Evolutionary conservation across 1,284 basidiomycete species (phyloP).

Genomic region (Cryptococcus amylolentus): DNA sequence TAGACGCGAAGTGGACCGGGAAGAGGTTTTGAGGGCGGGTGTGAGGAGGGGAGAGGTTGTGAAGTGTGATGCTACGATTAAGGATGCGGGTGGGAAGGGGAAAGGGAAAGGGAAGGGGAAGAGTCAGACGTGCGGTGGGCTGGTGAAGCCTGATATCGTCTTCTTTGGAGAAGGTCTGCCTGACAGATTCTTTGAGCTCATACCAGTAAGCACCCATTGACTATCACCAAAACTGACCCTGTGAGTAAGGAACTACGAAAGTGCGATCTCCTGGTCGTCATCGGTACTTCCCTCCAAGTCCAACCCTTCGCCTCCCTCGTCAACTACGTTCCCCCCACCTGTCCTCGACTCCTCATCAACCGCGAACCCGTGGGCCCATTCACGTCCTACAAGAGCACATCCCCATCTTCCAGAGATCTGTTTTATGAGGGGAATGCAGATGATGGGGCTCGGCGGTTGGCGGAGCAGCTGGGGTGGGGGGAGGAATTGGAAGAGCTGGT

Average conservation of each 20-base stretch:
- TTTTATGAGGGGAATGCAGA: constrained; percentile 49
- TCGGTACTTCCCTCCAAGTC: constrained; percentile 74
- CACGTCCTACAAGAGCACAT: not conserved
- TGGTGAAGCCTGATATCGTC: constrained; percentile 90
- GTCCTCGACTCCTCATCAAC: constrained; percentile 56
- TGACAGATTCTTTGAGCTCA: constrained; percentile 44
- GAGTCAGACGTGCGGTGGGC: constrained; percentile 57
- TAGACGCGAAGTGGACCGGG: constrained; percentile 55
- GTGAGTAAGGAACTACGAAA: constrained; percentile 1
- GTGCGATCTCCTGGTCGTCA: constrained; percentile 83
- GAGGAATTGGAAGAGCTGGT: constrained; percentile 40
- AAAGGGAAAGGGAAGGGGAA: constrained; percentile 1
- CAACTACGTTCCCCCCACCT: constrained; percentile 45
- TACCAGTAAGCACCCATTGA: constrained; percentile 24
- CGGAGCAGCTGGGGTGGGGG: constrained; percentile 44
- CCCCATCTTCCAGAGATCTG: constrained; percentile 29
- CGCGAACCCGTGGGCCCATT: constrained; percentile 54
- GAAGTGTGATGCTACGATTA: constrained; percentile 52
- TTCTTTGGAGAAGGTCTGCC: constrained; percentile 77
- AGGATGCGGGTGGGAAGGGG: not conserved
- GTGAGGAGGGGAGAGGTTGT: constrained; percentile 62
- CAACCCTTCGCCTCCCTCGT: constrained; percentile 57
- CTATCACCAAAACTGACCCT: not conserved
- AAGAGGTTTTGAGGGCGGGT: constrained; percentile 63
- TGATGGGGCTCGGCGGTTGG: constrained; percentile 35